These are phyloP conservation scores for Neurospora cerealis DNA, from an alignment of 495 filamentous ascomycete species.

Conservation along the genomic window DNA sequence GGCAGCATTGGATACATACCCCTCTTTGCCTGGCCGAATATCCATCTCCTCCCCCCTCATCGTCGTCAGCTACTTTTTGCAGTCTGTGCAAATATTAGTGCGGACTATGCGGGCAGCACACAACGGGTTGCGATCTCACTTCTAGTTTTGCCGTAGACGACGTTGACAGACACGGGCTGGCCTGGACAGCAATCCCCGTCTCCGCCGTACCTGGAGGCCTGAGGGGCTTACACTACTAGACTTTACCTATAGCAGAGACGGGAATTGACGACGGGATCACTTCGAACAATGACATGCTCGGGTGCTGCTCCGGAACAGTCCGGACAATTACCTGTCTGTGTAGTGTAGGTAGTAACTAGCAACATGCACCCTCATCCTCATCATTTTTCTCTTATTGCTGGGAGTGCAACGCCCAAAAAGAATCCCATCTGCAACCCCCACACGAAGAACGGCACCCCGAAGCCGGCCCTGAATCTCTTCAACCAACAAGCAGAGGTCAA, in stretches of 20 bases:
- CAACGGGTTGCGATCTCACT: not conserved
- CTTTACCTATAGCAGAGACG: not conserved
- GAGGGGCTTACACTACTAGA: not conserved
- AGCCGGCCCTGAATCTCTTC: not conserved
- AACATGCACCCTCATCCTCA: not conserved
- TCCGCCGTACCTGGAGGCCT: not conserved
- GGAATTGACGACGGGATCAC: not conserved
- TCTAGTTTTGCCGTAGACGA: not conserved
- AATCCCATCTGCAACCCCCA: not conserved
- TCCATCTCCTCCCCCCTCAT: not conserved
- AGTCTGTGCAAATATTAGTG: not conserved
- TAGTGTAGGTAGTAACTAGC: not conserved
- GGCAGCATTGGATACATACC: not conserved
- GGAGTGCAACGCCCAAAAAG: not conserved
- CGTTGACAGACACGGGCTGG: not conserved
- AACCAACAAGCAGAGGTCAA: not conserved
- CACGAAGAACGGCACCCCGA: not conserved
- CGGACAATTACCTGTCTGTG: not conserved
- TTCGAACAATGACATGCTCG: not conserved
- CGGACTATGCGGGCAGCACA: not conserved
- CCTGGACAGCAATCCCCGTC: not conserved
- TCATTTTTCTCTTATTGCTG: not conserved
- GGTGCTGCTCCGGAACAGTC: not conserved
- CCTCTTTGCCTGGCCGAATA: not conserved
- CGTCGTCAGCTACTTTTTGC: not conserved